Base-by-base conservation (phyloP, 139 green algal species). In the Chlamydomonas urium region DNA sequence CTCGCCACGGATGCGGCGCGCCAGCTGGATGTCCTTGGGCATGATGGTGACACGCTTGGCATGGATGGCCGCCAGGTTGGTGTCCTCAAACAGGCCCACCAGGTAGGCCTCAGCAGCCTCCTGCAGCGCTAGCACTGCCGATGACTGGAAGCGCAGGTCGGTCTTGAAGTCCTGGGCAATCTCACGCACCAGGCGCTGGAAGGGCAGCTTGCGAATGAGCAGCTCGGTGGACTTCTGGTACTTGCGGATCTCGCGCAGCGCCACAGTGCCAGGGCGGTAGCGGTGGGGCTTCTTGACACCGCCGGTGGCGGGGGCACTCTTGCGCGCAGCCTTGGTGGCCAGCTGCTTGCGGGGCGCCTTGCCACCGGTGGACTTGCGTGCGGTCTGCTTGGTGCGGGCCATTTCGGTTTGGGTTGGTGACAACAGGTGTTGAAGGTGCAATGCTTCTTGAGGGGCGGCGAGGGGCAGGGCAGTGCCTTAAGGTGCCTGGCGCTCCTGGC, bases 141-240 rank as follows among this genome's bases (percentile, higher is more conserved):
- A 62, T 33, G 69, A 75, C 89, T 98, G 94, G 88, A 98, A 98
- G 74, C 94, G 88, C 77, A 97, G 87, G 90, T 98, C 79, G 68
- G 80, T 85, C 89, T 98, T 97, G 92, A 98, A 98, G 87, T 98
- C 94, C 87, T 97, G 92, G 36, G 93, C 92, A 62, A 98, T 98
- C 85, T 98, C 93, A 50, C 94, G 87, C n/a, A 98, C 94, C 71
- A 98, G 85, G 65, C 93, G 83, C 87, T 98, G 93, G 85, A 98
- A 98, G 66, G 93, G 93, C 71, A 97, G 87, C 90, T 97, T 97
- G 79, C 93, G 87, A 82, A 98, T 97, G n/a, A 98, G 89, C 78
- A 93, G 85, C 83, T 97, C 90, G 4, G 91, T 97, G 74, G 83
- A 92, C 87, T 96, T 97, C 90, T 97, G 92, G 85, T 96, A 97